These are phyloP conservation scores for Trypanosoma avium DNA, from an alignment of 208 protist species.

Conservation along the genomic window DNA sequence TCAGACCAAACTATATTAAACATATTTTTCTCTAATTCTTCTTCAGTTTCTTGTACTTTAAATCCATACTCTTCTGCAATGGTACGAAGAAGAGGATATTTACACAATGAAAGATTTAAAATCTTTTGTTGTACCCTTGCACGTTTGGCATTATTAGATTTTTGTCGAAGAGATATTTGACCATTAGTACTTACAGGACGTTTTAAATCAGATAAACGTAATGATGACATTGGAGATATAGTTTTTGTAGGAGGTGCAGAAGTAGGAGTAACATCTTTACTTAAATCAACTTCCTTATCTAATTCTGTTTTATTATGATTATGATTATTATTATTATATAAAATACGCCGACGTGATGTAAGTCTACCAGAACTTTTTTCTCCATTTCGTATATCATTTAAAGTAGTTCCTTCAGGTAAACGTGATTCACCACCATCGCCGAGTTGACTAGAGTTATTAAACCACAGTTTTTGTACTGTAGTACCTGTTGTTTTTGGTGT, in stretches of 20 bases:
- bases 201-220: constrained; percentile 19
- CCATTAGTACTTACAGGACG: constrained; percentile 22
- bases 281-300: neutral
- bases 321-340: neutral
- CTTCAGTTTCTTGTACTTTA: constrained; percentile 69
- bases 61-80: constrained; percentile 77
- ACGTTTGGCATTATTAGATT: constrained; percentile 23
- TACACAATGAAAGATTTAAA: constrained; percentile 72
- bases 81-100: constrained; percentile 81
- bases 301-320: neutral
- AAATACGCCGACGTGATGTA: neutral
- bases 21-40: constrained; percentile 80
- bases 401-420: neutral
- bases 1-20: constrained; percentile 96
- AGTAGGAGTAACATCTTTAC: neutral
- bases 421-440: neutral
- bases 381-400: neutral
- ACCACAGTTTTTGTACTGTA: neutral
- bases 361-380: neutral
- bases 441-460: neutral
- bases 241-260: neutral
- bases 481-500: no score
- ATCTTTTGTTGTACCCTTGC: constrained; percentile 51
- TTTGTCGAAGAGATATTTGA: neutral
- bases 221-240: neutral